Base-by-base conservation (phyloP, 2,329 filamentous ascomycete species). In the Hypoxylon sp. region DNA sequence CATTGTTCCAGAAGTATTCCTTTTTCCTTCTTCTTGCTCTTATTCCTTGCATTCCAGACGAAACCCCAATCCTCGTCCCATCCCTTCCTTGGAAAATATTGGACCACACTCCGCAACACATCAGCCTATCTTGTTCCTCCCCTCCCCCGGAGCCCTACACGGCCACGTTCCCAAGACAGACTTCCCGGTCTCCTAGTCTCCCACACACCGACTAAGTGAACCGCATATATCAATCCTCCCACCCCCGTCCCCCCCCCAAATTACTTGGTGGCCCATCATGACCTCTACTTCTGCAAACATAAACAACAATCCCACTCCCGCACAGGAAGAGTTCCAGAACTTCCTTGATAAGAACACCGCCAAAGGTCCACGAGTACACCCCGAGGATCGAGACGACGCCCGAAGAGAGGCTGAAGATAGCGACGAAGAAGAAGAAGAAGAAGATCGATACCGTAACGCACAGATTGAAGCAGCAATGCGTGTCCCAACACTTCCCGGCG, bases 301-400 rank as follows among this genome's bases (percentile, higher is more conserved):
- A 50, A 70, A 70, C 63, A 66, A 13, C 71, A 81, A 83, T 70
- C 81, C 80, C 55, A 89, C 88, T 60, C 83, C 87, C 64, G 89
- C 89, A 56, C 87, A 91, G 79, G 88, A 91, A 82, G 89, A 92
- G 80, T 91, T 90, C 79, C 86, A 90, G 78, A 80, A 82, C 71
- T 85, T 92, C 64, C 80, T 92, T 69, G 83, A 85, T 71, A 88
- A 87, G 73, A 89, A 88, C 73, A 84, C 81, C 39, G 78, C 78
- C 56, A 70, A 72, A 68, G 79, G 76, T 74, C 77, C 78, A 78
- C 80, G 77, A 77, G 71, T 83, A 70, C 90, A 91, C 68, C 87
- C 86, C 33, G 89, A 92, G 78, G 87, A 88, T 75, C 82, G 85
- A 71, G 82, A 87, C 80, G 82, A 84, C 63, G 75, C 75, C 54